phyloP scores from a whole-genome alignment of 768 basidiomycete genomes.

The Lyophyllum semitale region DNA sequence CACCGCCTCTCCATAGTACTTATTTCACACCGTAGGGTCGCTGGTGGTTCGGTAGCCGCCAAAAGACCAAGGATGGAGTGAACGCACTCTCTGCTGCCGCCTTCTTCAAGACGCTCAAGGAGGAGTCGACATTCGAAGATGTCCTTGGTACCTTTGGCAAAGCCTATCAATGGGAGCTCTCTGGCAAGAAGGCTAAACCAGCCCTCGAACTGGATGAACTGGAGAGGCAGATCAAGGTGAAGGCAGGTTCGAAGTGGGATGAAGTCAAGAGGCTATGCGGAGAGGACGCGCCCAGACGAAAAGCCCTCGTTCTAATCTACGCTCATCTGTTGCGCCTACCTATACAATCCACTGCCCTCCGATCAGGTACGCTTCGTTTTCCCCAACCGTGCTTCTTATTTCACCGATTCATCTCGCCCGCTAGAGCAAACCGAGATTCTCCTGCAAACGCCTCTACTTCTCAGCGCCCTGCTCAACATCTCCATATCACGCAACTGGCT shows the following conservation, averaged over 20 bases:
- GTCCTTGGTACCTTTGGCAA: conserved; percentile 71
- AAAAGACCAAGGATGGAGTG: conserved; percentile 91
- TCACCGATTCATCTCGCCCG: background rate
- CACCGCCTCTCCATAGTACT: background rate
- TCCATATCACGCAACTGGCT: conserved; percentile 90
- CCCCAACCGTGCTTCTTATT: background rate
- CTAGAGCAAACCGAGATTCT: conserved; percentile 74
- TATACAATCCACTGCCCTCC: conserved; percentile 51
- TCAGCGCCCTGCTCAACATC: conserved; percentile 82
- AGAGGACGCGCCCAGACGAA: conserved; percentile 39
- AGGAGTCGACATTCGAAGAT: conserved; percentile 74
- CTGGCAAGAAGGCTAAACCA: conserved; percentile 27
- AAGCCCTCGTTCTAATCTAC: conserved; percentile 76
- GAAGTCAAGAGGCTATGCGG: conserved; percentile 45
- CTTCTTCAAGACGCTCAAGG: conserved; percentile 87
- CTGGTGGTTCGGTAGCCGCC: conserved; percentile 96
- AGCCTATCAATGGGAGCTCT: conserved; percentile 62
- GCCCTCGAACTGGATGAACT: conserved; percentile 47
- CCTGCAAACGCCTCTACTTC: conserved; percentile 68
- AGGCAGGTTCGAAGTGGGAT: conserved; percentile 56
- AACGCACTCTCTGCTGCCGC: conserved; percentile 77
- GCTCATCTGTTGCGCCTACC: conserved; percentile 80
- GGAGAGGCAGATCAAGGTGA: conserved; percentile 50
- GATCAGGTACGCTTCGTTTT: conserved; percentile 57
- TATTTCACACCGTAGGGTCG: conserved; percentile 51